A percentile compares a stretch with the other conserved stretches of the same genome.
Conservation (phyloP, 129 eudicot species). For the Dittrichia graveolens region DNA sequence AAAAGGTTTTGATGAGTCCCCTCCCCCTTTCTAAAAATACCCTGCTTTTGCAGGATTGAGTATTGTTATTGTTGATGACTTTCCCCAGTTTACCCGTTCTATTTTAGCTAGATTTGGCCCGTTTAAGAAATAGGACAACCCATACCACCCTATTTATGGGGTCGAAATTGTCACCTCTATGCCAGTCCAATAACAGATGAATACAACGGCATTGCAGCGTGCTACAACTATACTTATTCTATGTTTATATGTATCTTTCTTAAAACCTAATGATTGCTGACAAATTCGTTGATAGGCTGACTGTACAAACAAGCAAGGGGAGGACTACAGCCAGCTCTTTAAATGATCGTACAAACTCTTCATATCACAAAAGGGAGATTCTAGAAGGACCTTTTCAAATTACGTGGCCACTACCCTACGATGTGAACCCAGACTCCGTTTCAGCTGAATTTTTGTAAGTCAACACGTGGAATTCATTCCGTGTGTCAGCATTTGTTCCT, state of each 20-base stretch:
- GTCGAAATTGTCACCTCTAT: background rate
- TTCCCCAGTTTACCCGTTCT: background rate
- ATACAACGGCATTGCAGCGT: background rate
- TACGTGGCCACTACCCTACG: conserved; percentile 38
- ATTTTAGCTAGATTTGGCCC: conserved; percentile 4
- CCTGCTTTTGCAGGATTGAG: too few relatives aligned
- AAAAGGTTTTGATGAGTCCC: background rate
- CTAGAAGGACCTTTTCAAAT: conserved; percentile 40
- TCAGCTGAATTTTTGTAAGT: conserved; percentile 46
- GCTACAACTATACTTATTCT: background rate
- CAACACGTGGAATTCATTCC: conserved; percentile 7
- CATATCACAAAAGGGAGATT: conserved; percentile 31
- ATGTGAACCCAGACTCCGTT: conserved; percentile 41
- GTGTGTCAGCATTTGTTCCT: background rate
- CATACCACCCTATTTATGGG: background rate
- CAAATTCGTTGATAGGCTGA: conserved; percentile 28
- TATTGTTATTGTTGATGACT: background rate
- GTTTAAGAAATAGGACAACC: conserved; percentile 1
- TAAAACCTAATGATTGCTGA: conserved; percentile 6
- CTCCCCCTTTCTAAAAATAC: too few relatives aligned
- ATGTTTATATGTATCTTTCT: conserved; percentile 4
- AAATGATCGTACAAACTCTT: conserved; percentile 19
- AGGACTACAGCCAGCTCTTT: conserved; percentile 28
- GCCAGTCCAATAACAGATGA: too few relatives aligned
- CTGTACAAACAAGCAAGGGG: conserved; percentile 35